These are phyloP conservation scores for Crassisporium funariophilum DNA, from an alignment of 768 basidiomycete genomes.

Conservation along the genomic window DNA sequence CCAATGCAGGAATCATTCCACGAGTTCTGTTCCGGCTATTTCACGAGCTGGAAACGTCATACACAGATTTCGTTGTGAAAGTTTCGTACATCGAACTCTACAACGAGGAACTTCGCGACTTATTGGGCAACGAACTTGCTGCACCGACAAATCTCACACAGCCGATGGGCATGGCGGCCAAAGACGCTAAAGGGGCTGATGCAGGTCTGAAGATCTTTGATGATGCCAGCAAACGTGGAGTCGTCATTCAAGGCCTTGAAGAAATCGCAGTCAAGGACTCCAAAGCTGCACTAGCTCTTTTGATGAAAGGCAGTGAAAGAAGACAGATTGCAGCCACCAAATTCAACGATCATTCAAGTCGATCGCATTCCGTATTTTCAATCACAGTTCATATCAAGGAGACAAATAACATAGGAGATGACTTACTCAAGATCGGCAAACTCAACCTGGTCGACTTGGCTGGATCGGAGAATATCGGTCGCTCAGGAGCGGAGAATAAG, in stretches of 20 bases:
- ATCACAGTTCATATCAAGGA: conserved; percentile 94
- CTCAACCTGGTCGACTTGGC: conserved; percentile 97
- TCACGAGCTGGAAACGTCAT: conserved; percentile 76
- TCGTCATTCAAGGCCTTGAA: conserved; percentile 93
- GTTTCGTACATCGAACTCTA: conserved; percentile 95
- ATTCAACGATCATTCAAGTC: conserved; percentile 97
- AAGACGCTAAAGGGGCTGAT: conserved; percentile 48
- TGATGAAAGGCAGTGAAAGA: conserved; percentile 87
- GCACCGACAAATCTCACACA: conserved; percentile 68
- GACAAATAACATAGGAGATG: conserved; percentile 73
- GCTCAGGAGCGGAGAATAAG: conserved; percentile 94
- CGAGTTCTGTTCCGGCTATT: conserved; percentile 91
- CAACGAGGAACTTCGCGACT: conserved; percentile 96
- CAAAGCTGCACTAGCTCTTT: conserved; percentile 77
- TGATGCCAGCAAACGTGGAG: conserved; percentile 83
- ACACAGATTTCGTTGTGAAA: conserved; percentile 87
- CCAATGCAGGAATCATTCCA: conserved; percentile 94
- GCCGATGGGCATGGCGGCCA: conserved; percentile 74
- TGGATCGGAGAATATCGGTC: conserved; percentile 95
- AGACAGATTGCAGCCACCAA: conserved; percentile 95
- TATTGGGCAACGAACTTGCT: conserved; percentile 78
- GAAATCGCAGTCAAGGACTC: conserved; percentile 84
- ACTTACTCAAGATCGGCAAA: conserved; percentile 91
- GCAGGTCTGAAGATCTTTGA: conserved; percentile 88
- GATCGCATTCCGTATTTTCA: conserved; percentile 98